Evolutionary conservation across 2,329 filamentous ascomycete genomes (phyloP), one percentile per base, ranked within the genome.

Genomic region (Rhexocercosporidium sp.): DNA sequence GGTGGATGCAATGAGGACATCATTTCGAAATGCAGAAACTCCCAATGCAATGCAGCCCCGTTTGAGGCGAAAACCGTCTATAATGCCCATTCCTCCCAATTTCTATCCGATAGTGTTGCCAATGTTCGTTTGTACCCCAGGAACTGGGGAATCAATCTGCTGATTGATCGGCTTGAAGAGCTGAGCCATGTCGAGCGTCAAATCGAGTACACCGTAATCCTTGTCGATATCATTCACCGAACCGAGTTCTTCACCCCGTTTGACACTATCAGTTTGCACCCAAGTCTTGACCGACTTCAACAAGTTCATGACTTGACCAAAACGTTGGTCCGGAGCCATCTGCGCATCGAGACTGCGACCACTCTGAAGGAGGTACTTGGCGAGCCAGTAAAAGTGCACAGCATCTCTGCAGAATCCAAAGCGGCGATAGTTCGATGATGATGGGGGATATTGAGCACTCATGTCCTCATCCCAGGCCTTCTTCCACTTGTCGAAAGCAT

Each of bases 371-470:
- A 92, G 83, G 73, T 87, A 85, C 68, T 86, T 90, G 18, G 88
- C 90, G 49, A 93, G 82, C 84, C 88, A 93, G 79, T 90, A 93
- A 76, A 90, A 93, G 73, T 92, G 90, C 16, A 92, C 86, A 1
- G 86, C 90, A 72, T 93, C 90, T 59, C 90, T 82, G 63, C 88
- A 92, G 77, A 92, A 92, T 0, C 91, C 90, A 70, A 89, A 85
- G 18, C 90, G 86, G 57, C 84, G 82, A 59, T 82, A 81, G 64
- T 85, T 85, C n/a, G 81, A 81, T n/a, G 80, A 80, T 6, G 77
- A 75, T 27, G 80, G 86, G 7, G 88, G 87, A 69, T 92, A 93
- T 75, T 93, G 90, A 44, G 85, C 80, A 14, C 84, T 82, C 81
- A 92, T 89, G 73, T 93, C 91, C 66, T 82, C 79, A 75, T 93